These are phyloP conservation scores for Tulasnella sp. DNA, from an alignment of 768 basidiomycete genomes.

Conservation along the genomic window DNA sequence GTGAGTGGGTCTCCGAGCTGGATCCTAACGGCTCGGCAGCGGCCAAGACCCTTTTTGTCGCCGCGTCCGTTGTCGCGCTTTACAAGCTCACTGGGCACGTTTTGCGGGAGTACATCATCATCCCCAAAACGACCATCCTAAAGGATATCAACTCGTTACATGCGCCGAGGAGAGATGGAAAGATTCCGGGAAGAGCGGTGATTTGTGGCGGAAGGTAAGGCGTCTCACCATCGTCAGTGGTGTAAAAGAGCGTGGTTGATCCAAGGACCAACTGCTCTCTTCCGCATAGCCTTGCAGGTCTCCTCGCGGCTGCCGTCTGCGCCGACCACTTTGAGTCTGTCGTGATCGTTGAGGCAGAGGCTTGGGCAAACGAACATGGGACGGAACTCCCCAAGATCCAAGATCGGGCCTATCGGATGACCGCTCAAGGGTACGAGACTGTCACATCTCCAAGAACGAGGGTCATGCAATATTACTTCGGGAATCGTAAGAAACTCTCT, in stretches of 20 bases:
- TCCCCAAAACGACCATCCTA: slow-evolving; percentile 27
- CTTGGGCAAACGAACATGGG: slow-evolving; percentile 21
- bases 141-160: slow-evolving; percentile 16
- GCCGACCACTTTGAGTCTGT: slow-evolving; percentile 32
- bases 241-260: background rate
- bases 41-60: slow-evolving; percentile 4
- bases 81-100: slow-evolving; percentile 14
- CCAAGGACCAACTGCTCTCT: background rate
- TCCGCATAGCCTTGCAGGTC: slow-evolving; percentile 21
- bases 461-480: slow-evolving; percentile 25
- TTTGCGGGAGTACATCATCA: slow-evolving; percentile 18
- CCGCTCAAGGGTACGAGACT: background rate
- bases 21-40: background rate
- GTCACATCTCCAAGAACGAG: background rate
- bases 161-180: slow-evolving; percentile 18
- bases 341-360: slow-evolving; percentile 22
- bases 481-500: background rate
- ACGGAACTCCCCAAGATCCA: background rate
- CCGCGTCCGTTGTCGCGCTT: background rate
- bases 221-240: background rate
- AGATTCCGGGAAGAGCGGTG: slow-evolving; percentile 19
- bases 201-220: slow-evolving; percentile 30
- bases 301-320: slow-evolving; percentile 28
- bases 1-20: background rate
- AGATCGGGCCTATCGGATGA: background rate